Evolutionary conservation across 129 eudicot genomes (phyloP).

Genomic region (Daucus carota): DNA sequence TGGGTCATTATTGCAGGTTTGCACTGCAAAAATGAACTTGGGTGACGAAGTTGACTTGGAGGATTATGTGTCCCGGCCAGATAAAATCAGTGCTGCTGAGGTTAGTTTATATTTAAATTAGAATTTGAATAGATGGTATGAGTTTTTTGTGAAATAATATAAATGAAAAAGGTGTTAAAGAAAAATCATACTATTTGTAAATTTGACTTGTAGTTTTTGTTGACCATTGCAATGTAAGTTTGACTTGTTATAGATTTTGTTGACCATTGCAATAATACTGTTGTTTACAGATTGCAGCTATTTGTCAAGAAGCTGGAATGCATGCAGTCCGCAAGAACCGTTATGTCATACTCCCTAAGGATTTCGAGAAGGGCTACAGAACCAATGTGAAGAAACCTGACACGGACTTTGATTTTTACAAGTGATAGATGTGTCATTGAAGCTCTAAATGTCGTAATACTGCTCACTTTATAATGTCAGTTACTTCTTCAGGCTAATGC

Average conservation of each 20-base stretch:
- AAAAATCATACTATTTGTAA: no score
- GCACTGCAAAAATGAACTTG: conserved; percentile 85
- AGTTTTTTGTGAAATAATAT: no score
- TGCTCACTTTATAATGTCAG: background rate
- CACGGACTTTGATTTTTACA: conserved; percentile 85
- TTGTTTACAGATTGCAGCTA: conserved; percentile 61
- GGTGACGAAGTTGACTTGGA: conserved; percentile 88
- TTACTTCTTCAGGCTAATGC: background rate
- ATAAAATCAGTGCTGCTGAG: conserved; percentile 96
- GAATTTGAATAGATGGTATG: no score
- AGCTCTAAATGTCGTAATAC: background rate
- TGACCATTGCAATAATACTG: background rate
- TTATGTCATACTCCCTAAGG: conserved; percentile 78
- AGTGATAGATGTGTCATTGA: conserved; percentile 19
- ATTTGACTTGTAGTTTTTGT: background rate
- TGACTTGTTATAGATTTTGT: background rate
- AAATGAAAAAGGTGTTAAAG: no score
- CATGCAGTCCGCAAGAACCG: conserved; percentile 91
- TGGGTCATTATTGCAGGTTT: conserved; percentile 40
- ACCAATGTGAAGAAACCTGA: conserved; percentile 80
- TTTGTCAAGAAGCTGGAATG: conserved; percentile 96
- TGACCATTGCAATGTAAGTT: background rate
- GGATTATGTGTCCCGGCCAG: conserved; percentile 89
- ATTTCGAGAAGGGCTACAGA: conserved; percentile 83
- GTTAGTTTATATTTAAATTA: conserved; percentile 30